Evolutionary conservation across 257 asterid species (phyloP), one percentile per base, ranked within the genome.

Genomic region (Datura wrightii): DNA sequence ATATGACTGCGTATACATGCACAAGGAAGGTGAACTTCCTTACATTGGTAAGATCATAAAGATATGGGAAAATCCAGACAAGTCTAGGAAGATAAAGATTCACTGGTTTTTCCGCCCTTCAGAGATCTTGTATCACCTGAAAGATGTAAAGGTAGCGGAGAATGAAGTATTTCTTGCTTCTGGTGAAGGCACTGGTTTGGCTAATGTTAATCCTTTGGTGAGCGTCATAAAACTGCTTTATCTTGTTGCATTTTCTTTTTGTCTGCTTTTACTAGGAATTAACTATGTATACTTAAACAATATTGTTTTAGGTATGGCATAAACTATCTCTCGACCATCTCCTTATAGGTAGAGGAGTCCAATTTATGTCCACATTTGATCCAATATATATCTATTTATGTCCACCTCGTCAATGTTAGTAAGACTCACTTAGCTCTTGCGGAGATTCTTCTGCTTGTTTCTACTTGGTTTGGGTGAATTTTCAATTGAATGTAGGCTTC

Each of bases 51-150:
- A 92, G 82, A 84, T 96, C 53, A 65, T 93, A 55, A 92, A 92
- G 90, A 92, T 93, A 70, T 96, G 99, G 99, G 94, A 89, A 88
- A 71, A 48, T 53, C 36, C 60, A 10, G 91, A 87, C 7, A 86
- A 86, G 83, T 58, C 90, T 13, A 96, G 87, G 87, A 90, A 41
- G 88, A 48, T 96, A 44, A 96, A 94, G 90, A 86, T 93, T 74
- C 99, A 94, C 0, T 96, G 99, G 99, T 94, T 92, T 90, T 96
- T 96, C 65, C 89, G 90, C 53, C 98, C 97, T 24, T 83, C 93
- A 0, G 99, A 96, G 86, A 90, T 96, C 78, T 85, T 89, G 3
- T 9, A 82, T 71, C 84, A 91, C 89, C 84, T 96, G 37, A 60
- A 62, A 44, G 92, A 89, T 84, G 87, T 70, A 11, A 44, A 84